Conservation (phyloP, 2,329 filamentous ascomycete genomes). For the Exophiala sp. region DNA sequence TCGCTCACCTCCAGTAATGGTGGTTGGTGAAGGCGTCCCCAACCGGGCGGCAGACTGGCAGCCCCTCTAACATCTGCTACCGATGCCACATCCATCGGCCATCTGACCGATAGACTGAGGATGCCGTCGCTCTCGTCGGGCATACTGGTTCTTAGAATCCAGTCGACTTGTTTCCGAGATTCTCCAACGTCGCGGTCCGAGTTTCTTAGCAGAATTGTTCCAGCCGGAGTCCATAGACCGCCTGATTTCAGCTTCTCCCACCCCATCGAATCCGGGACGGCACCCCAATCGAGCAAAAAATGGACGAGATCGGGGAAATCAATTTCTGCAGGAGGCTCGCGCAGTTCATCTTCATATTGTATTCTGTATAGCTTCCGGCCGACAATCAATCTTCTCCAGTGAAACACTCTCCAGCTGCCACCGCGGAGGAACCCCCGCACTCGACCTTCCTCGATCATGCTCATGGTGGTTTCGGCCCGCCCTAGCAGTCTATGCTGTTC, state of each 20-base stretch:
- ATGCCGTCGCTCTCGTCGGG: slow-evolving; percentile 57
- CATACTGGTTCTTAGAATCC: slow-evolving; percentile 49
- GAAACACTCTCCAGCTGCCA: slow-evolving; percentile 59
- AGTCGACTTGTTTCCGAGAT: slow-evolving; percentile 41
- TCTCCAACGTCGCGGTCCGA: slow-evolving; percentile 32
- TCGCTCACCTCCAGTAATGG: slow-evolving; percentile 15
- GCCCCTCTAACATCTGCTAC: slow-evolving; percentile 51
- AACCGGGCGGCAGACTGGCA: slow-evolving; percentile 54
- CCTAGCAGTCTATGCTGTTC: slow-evolving; percentile 32
- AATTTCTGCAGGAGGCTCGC: slow-evolving; percentile 45
- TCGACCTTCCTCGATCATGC: slow-evolving; percentile 25
- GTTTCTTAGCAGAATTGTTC: slow-evolving; percentile 52
- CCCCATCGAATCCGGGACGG: slow-evolving; percentile 54
- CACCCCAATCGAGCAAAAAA: slow-evolving; percentile 59
- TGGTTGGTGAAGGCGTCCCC: slow-evolving; percentile 37
- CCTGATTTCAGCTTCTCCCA: slow-evolving; percentile 53
- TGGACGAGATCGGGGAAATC: slow-evolving; percentile 56
- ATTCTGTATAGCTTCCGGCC: slow-evolving; percentile 58
- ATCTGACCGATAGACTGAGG: slow-evolving; percentile 52
- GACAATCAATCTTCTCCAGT: slow-evolving; percentile 59
- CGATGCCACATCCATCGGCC: slow-evolving; percentile 38
- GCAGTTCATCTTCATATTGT: slow-evolving; percentile 52
- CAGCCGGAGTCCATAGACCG: slow-evolving; percentile 56
- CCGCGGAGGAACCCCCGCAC: slow-evolving; percentile 51
- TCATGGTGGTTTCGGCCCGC: slow-evolving; percentile 22